Evolutionary conservation across 495 filamentous ascomycete species (phyloP).

Genomic region (Parmelia sp.): DNA sequence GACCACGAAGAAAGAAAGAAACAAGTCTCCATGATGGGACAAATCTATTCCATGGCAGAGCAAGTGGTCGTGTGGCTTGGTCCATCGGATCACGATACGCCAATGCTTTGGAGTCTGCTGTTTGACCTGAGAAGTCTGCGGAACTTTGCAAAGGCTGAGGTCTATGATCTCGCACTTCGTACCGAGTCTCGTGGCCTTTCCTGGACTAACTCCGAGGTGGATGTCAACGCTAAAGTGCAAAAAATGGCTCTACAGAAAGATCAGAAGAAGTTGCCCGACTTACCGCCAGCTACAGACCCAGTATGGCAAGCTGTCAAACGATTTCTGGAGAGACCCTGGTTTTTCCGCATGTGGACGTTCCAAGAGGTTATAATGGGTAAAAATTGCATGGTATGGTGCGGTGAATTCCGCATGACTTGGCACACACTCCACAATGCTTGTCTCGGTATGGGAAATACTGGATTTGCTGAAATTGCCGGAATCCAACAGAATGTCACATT

Average conservation of each 20-base stretch:
- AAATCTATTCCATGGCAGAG: constrained; percentile 31
- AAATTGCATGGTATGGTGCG: constrained; percentile 7
- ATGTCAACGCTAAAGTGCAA: too few species aligned
- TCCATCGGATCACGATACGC: constrained; percentile 11
- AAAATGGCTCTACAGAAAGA: too few species aligned
- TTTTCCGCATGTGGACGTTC: constrained; percentile 15
- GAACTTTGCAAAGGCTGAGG: background rate
- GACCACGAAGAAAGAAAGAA: too few species aligned
- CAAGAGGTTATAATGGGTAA: constrained; percentile 12
- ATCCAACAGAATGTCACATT: too few species aligned
- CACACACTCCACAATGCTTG: too few species aligned
- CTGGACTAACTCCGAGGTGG: too few species aligned
- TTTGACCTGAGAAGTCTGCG: constrained; percentile 3
- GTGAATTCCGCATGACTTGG: background rate
- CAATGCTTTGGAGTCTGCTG: background rate
- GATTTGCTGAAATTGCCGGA: too few species aligned
- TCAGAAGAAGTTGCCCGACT: too few species aligned
- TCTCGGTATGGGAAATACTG: too few species aligned
- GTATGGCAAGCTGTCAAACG: constrained; percentile 11
- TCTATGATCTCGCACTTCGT: too few species aligned
- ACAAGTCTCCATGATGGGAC: constrained; percentile 35
- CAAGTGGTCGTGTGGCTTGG: constrained; percentile 36
- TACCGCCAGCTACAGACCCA: background rate
- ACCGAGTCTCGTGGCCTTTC: too few species aligned
- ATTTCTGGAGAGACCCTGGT: constrained; percentile 11